Evolutionary conservation across 768 basidiomycete genomes (phyloP), one percentile per base, ranked within the genome.

Genomic region (Imleria badia): DNA sequence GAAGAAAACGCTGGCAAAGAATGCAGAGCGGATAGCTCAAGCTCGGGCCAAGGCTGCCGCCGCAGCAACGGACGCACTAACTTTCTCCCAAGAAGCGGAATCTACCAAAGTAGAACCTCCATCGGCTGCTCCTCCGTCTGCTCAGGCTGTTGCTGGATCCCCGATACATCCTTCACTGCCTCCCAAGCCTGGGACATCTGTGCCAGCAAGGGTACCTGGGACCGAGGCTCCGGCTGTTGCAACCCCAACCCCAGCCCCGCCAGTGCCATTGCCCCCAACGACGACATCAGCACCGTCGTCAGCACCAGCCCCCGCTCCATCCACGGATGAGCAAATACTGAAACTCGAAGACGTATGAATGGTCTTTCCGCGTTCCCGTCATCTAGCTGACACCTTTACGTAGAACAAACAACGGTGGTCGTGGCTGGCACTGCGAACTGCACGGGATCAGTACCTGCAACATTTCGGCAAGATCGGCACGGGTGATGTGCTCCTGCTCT

Each of bases 381-480:
- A 48, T 45, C 30, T 48, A 41, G 33, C 52, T 66, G 59, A 54
- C 48, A 43, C n/a, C 20, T 46, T 33, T 60, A 42, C 54, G 19
- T 64, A 92, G 91, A 85, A 83, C 70, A 89, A 91, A 61, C 81
- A 85, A 56, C 81, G 87, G 4, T 83, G 84, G 78, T 75, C 89
- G 6, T 94, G 92, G 91, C 78, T 92, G 17, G 87, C 86, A 9
- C 78, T 94, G 54, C 87, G 91, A 19, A 80, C 82, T 39, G 83
- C 88, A 50, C 86, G 91, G 35, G 85, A 89, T 60, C 79, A 80
- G 54, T 75, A 92, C 68, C 67, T 92, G 38, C 82, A 85, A 57
- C 84, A 90, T 60, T 93, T 94, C 59, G 81, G 84, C n/a, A 87
- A 83, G 73, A 91, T 92, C 56, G 89, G 88, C 17, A 84, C 83